These are phyloP conservation scores for Chenopodium album DNA, from an alignment of 148 eudicot genomes.

Conservation along the genomic window DNA sequence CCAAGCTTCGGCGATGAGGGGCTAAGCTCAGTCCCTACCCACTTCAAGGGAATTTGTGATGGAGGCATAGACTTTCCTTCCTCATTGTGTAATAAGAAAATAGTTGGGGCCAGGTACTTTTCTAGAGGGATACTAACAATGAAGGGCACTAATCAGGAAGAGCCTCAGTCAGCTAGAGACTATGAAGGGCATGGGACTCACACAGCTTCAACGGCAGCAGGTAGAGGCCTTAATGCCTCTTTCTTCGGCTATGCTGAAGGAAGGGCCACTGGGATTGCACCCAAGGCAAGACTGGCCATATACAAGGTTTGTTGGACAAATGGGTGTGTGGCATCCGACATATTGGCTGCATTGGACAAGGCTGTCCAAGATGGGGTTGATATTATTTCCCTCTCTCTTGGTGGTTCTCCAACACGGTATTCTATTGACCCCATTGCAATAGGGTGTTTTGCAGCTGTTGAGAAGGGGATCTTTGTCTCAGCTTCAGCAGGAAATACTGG, in stretches of 20 bases:
- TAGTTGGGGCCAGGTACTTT: constrained; percentile 47
- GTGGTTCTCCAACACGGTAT: constrained; percentile 6
- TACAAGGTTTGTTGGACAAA: constrained; percentile 54
- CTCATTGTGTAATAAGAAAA: constrained; percentile 49
- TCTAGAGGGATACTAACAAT: not conserved
- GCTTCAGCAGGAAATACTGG: constrained; percentile 55
- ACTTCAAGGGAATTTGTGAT: constrained; percentile 57
- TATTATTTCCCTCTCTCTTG: constrained; percentile 58
- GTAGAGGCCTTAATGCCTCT: constrained; percentile 32
- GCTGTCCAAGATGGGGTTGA: constrained; percentile 64
- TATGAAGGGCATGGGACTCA: constrained; percentile 68
- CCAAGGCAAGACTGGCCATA: constrained; percentile 60
- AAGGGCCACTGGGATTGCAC: constrained; percentile 59
- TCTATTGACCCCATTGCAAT: constrained; percentile 26
- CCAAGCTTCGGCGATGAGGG: constrained; percentile 61
- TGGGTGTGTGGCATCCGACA: constrained; percentile 48
- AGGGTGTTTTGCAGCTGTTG: constrained; percentile 49
- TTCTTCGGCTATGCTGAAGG: constrained; percentile 49
- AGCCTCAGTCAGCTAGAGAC: constrained; percentile 40
- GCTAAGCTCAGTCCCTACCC: constrained; percentile 50
- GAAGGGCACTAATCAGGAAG: constrained; percentile 23
- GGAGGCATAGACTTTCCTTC: constrained; percentile 43
- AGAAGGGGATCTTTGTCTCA: constrained; percentile 51
- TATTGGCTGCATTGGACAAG: constrained; percentile 54
- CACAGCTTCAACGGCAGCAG: constrained; percentile 63